Evolutionary conservation across 1,284 basidiomycete species (phyloP), one percentile per base, ranked within the genome.

Genomic region (Apiotrichum veenhuisii): DNA sequence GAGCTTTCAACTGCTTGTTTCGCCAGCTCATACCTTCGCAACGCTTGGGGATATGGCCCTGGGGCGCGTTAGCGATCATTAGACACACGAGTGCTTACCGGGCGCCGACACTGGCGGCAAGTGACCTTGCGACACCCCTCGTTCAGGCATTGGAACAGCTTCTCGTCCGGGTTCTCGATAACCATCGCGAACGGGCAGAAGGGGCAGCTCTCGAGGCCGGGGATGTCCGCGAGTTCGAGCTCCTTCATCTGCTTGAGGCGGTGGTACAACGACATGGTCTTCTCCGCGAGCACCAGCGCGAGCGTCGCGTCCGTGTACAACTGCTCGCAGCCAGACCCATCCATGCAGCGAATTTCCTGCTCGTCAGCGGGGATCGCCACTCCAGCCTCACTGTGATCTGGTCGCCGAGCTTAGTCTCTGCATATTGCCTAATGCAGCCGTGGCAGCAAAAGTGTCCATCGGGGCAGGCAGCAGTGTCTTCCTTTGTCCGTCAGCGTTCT

Each of bases 11-110:
- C 27, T 54, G 26, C 27, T 41, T 15, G 5, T 23, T 23, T 15
- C 7, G 37, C 37, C 37, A 4, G 41, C 9, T 7, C 43, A 3
- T 23, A 44, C 43, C 43, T 80, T 88, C 82, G 68, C 91, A 93
- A n/a, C 79, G 86, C 75, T 85, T 91, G 3, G 91, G 90, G n/a
- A 91, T 72, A 77, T 92, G 90, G 68, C 91, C 87, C 85, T 87
- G 57, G 7, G 8, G n/a, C 9, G n/a, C 11, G 22, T 30, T 34
- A 33, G 14, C 20, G 18, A 5, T 8, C 3, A 22, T 1, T 33
- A 5, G 15, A 25, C 15, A n/a, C 7, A 2, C n/a, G 33, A 11
- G 25, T 18, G 79, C 84, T 67, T 62, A 87, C 88, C 62, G 78
- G 75, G 64, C 86, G 85, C 77, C 87, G 87, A 74, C 91, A 93